These are phyloP conservation scores for Candida ponderosae DNA, from an alignment of 805 yeast species.

Conservation along the genomic window DNA sequence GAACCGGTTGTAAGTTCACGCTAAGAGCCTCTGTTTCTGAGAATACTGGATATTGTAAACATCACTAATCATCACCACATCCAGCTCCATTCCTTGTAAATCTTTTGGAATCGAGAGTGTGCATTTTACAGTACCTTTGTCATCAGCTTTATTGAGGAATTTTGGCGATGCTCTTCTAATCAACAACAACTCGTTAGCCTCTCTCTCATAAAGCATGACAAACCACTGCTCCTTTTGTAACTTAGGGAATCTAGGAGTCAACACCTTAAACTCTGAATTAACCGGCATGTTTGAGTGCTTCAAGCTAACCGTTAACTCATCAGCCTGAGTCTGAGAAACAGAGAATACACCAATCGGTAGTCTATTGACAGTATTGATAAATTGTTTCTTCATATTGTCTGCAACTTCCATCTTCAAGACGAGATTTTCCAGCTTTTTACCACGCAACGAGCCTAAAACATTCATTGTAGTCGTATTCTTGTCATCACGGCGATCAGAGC, in stretches of 20 bases:
- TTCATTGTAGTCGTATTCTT: constrained; percentile 2
- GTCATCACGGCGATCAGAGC: neutral
- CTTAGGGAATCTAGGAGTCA: constrained; percentile 81
- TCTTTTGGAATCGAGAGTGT: constrained; percentile 43
- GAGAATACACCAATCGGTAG: constrained; percentile 54
- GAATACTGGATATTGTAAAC: constrained; percentile 50
- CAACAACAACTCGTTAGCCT: constrained; percentile 46
- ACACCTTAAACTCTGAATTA: constrained; percentile 56
- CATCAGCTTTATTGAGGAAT: constrained; percentile 13
- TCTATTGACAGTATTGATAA: constrained; percentile 42
- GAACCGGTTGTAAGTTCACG: too few species aligned
- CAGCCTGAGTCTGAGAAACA: constrained; percentile 29
- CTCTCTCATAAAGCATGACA: constrained; percentile 46
- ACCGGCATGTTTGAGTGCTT: constrained; percentile 40
- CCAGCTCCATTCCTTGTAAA: constrained; percentile 35
- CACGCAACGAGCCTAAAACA: constrained; percentile 23
- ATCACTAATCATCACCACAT: constrained; percentile 53
- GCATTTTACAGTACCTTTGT: constrained; percentile 26
- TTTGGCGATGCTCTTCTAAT: constrained; percentile 73
- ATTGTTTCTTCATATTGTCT: constrained; percentile 35
- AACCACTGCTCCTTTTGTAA: constrained; percentile 94
- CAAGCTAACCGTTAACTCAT: constrained; percentile 35
- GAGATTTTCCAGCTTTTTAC: constrained; percentile 27
- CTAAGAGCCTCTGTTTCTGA: constrained; percentile 13
- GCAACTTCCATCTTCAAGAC: constrained; percentile 29